Base-by-base conservation (phyloP, 768 basidiomycete species). In the Trametes cubensis region DNA sequence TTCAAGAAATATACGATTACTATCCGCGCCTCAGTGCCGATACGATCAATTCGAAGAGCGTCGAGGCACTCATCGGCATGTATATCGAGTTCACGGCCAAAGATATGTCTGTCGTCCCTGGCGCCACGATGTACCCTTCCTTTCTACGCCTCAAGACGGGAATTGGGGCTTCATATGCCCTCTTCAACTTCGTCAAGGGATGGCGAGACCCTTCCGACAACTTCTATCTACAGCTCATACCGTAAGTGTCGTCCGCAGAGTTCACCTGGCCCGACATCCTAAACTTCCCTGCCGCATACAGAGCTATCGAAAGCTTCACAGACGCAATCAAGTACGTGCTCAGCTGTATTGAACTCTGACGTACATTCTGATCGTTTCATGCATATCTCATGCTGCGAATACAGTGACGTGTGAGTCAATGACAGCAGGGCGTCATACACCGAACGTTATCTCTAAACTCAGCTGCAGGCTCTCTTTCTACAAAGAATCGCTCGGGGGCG, bases 151-250 rank as follows among this genome's bases (percentile, higher is more conserved):
- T 70, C 61, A 60, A 63, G 55, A 76, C 77, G n/a, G 79, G 78
- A 0, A 66, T 73, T 11, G 66, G 71, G 0, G 76, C 78, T 51
- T 70, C 75, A 0, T 81, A 75, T 44, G 66, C 66, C 2, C 67
- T 76, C 51, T 74, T 77, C 67, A 70, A 74, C 48, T 61, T 61
- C 26, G 34, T 47, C 25, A 61, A 50, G 47, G 42, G 38, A 14
- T 82, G 79, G 65, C 58, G 64, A 58, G 73, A 75, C 6, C 45
- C 60, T 11, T 54, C 64, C 3, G 28, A 78, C 14, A 60, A 61
- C 21, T 58, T 67, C 11, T 79, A 77, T 44, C 67, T 75, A 15
- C 79, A 79, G 60, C 72, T 73, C 21, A 62, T 80, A 40, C 79
- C 78, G 70, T 69, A 28, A 66, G 68, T 54, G 15, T 39, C 2